Evolutionary conservation across 345 rosid species (phyloP).

Genomic region (Arabidopsis thaliana): TAIR10.1 NC_003076.8:21536001-21536500

Average conservation of each 20-base stretch:
- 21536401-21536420: constrained; percentile 16
- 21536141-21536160: constrained; percentile 92
- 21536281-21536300: background rate
- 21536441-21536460: background rate
- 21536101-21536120: constrained; percentile 75
- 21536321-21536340: constrained; percentile 19
- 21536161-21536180: constrained; percentile 96
- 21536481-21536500: background rate
- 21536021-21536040: background rate
- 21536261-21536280: constrained; percentile 1
- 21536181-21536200: constrained; percentile 99
- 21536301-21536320: background rate
- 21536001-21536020: constrained; percentile 96
- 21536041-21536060: constrained; percentile 1
- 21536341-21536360: background rate
- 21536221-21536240: constrained; percentile 74
- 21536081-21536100: constrained; percentile 8
- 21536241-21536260: constrained; percentile 25
- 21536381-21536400: background rate
- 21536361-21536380: constrained; percentile 9
- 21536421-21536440: constrained; percentile 8
- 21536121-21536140: constrained; percentile 99
- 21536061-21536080: background rate
- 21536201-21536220: constrained; percentile 85
- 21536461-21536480: background rate